Base-by-base conservation (phyloP, 2,329 filamentous ascomycete species). In the Stagonosporopsis vannaccii region DNA sequence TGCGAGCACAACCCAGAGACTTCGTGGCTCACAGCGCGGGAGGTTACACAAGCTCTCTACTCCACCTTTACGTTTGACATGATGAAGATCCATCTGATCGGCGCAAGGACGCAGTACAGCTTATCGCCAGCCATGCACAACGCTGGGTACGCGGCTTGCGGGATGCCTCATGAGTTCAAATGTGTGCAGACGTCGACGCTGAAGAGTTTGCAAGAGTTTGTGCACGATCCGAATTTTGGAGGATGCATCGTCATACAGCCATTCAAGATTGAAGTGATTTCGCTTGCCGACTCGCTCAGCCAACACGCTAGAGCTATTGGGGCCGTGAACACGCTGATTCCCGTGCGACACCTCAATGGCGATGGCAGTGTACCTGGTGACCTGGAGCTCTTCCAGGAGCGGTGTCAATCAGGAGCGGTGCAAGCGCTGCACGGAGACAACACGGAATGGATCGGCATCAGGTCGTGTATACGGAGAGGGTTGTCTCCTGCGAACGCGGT, bases 41-140 rank as follows among this genome's bases (percentile, higher is more conserved):
- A 90, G 57, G 85, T 87, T 0, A 89, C 88, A 6, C 77, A 84
- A 58, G 85, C 88, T 1, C 80, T 92, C 0, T 90, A 87, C 65
- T 81, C 85, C 4, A 87, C 85, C 1, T 90, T 89, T 55, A 80
- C 88, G 1, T 84, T 87, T 47, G 87, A 91, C 36, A 82, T 87
- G 0, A 86, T 92, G 80, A 85, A 87, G 45, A 86, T 90, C 51
- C 90, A 89, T 63, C 87, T 92, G 30, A 85, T 92, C 46, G 90
- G 90, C n/a, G 87, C 85, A 51, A 87, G 87, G 51, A 85, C 90
- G 9, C 84, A 82, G 45, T 90, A 90, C 76, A 91, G 87, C 69
- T 73, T 92, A 52, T 92, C 90, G 0, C 90, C 90, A 1, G 87
- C 87, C 6, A 92, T 92, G 89, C 90, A 93, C 71, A 90, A 87